These are phyloP conservation scores for Globisporangium cystogenes DNA, from an alignment of 352 stramenopile species.

Conservation along the genomic window DNA sequence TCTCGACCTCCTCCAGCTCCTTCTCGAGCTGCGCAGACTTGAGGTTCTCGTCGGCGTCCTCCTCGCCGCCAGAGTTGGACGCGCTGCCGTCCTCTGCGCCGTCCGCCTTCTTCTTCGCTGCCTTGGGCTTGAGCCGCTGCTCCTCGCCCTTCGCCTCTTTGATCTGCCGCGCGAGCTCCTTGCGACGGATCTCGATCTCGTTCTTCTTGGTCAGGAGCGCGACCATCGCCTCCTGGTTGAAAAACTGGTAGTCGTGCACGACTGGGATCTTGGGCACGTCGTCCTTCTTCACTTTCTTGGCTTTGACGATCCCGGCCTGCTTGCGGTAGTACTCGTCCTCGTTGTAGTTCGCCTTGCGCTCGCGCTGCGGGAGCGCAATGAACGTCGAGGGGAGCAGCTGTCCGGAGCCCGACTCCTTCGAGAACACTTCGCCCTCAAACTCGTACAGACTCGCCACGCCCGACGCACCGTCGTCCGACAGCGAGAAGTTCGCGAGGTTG, in stretches of 20 bases:
- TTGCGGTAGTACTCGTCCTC: slow-evolving; percentile 96
- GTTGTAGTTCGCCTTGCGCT: slow-evolving; percentile 94
- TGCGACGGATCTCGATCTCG: slow-evolving; percentile 86
- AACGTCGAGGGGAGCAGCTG: slow-evolving; percentile 87
- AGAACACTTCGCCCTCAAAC: slow-evolving; percentile 87
- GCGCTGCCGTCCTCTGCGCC: slow-evolving; percentile 27
- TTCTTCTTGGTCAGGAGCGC: slow-evolving; percentile 82
- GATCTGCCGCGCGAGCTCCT: slow-evolving; percentile 76
- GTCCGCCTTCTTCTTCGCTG: slow-evolving; percentile 69
- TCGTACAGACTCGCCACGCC: slow-evolving; percentile 82
- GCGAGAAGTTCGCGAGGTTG: slow-evolving; percentile 95
- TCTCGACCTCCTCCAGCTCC: slow-evolving; percentile 71
- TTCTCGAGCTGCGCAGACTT: slow-evolving; percentile 69
- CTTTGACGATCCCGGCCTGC: slow-evolving; percentile 71
- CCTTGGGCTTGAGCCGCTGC: slow-evolving; percentile 67
- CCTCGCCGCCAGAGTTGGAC: slow-evolving; percentile 54
- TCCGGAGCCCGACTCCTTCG: slow-evolving; percentile 80
- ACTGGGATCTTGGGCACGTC: slow-evolving; percentile 85
- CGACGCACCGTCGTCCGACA: slow-evolving; percentile 85
- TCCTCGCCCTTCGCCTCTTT: slow-evolving; percentile 84
- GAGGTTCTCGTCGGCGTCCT: slow-evolving; percentile 42
- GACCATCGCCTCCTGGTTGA: slow-evolving; percentile 88
- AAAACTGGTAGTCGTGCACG: slow-evolving; percentile 96
- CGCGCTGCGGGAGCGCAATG: slow-evolving; percentile 77
- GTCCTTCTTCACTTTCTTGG: slow-evolving; percentile 87